A percentile compares a stretch with the other conserved stretches of the same genome.
Conservation (phyloP, 805 yeast species). For the Sporopachydermia lactativora region DNA sequence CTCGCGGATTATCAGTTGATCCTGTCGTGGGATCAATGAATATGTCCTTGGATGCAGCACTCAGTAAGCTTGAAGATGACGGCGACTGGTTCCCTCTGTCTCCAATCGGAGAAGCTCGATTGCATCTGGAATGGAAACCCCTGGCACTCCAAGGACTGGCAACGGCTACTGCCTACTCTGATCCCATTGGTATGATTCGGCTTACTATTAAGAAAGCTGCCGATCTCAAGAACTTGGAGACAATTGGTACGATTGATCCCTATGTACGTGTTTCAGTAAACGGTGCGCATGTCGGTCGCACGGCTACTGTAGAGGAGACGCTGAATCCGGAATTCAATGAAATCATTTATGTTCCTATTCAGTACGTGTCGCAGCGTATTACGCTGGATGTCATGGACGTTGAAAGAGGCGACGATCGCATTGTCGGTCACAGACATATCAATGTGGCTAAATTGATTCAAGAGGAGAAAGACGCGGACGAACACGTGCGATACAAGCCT, state of each 20-base stretch:
- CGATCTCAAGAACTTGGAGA: constrained; percentile 72
- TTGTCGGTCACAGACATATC: constrained; percentile 72
- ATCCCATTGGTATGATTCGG: constrained; percentile 57
- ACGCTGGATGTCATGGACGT: constrained; percentile 89
- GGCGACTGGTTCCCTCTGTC: constrained; percentile 34
- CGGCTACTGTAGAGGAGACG: constrained; percentile 50
- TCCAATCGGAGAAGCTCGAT: constrained; percentile 40
- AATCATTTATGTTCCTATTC: constrained; percentile 64
- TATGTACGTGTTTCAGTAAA: constrained; percentile 70
- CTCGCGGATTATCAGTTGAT: constrained; percentile 28
- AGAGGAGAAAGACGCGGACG: constrained; percentile 39
- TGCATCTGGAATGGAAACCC: constrained; percentile 60
- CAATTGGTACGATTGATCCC: constrained; percentile 86
- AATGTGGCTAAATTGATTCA: constrained; percentile 53
- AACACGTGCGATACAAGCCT: constrained; percentile 32
- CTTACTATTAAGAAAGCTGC: constrained; percentile 50
- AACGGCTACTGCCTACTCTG: constrained; percentile 28
- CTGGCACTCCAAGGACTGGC: constrained; percentile 38
- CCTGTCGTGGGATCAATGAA: constrained; percentile 38
- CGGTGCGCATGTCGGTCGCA: constrained; percentile 65
- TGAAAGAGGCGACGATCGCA: constrained; percentile 71
- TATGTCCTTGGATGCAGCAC: constrained; percentile 35
- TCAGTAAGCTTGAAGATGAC: constrained; percentile 27
- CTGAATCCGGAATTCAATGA: constrained; percentile 80
- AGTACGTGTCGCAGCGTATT: constrained; percentile 70